Conservation (phyloP, 2,329 filamentous ascomycete species). For the Aspergillus hortae region DNA sequence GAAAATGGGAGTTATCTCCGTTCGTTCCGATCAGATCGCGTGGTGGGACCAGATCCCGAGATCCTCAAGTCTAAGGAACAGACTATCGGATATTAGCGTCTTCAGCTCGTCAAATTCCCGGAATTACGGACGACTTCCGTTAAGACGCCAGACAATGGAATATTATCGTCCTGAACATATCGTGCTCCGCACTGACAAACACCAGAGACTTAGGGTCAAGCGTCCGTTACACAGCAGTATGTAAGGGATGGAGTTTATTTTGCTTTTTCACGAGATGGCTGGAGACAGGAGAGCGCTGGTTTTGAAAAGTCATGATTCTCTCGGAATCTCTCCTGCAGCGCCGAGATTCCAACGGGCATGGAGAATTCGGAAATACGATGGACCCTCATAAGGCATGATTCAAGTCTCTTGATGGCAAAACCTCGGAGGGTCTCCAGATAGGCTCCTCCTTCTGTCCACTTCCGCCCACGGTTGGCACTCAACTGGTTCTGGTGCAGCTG, state of each 20-base stretch:
- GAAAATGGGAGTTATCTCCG: background rate
- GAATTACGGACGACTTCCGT: no score
- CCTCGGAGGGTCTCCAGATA: no score
- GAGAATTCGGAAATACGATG: background rate
- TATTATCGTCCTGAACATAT: no score
- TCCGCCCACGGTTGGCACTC: background rate
- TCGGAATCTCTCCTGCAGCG: no score
- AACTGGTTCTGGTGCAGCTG: background rate
- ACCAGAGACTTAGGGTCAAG: no score
- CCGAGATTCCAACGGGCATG: background rate
- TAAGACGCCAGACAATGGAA: no score
- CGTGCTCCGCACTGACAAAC: no score
- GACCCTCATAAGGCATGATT: background rate
- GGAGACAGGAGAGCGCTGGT: no score
- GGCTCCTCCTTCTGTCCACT: no score
- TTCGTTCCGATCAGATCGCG: background rate
- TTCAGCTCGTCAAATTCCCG: background rate
- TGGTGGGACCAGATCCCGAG: background rate
- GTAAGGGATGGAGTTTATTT: background rate
- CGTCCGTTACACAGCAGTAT: background rate
- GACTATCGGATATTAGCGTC: background rate
- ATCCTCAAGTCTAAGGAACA: background rate
- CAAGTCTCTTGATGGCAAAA: no score
- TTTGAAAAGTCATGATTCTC: background rate
- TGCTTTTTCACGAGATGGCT: background rate